phyloP scores from a whole-genome alignment of 352 stramenopile genomes.

The Plasmopara muralis region DNA sequence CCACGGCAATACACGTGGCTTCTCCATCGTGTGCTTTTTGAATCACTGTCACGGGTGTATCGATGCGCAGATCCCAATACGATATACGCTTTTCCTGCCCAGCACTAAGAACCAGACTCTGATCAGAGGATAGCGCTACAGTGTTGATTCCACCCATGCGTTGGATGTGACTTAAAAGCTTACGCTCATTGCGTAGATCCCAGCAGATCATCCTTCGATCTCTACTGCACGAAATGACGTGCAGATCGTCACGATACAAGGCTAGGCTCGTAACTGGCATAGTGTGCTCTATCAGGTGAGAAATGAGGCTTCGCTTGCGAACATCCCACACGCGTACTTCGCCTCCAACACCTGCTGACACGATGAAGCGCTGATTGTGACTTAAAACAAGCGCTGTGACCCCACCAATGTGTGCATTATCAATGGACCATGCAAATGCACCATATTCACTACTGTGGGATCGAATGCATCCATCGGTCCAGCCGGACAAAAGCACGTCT shows the following conservation, averaged over 20 bases:
- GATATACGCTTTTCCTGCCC: slow-evolving; percentile 91
- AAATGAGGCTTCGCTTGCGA: slow-evolving; percentile 84
- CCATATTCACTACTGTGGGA: slow-evolving; percentile 83
- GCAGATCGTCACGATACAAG: slow-evolving; percentile 87
- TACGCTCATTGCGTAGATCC: slow-evolving; percentile 85
- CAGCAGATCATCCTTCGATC: slow-evolving; percentile 90
- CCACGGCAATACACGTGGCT: slow-evolving; percentile 85
- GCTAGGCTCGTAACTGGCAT: slow-evolving; percentile 77
- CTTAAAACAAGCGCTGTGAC: slow-evolving; percentile 87
- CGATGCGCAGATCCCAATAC: slow-evolving; percentile 88
- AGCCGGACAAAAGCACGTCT: slow-evolving; percentile 85
- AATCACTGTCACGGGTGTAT: slow-evolving; percentile 73
- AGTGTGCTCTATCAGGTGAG: slow-evolving; percentile 90
- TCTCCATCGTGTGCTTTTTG: slow-evolving; percentile 77
- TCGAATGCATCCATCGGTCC: slow-evolving; percentile 85
- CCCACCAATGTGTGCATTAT: slow-evolving; percentile 84
- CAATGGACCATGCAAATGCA: slow-evolving; percentile 82
- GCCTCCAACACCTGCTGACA: slow-evolving; percentile 72
- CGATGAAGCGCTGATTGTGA: slow-evolving; percentile 87
- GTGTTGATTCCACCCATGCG: slow-evolving; percentile 92
- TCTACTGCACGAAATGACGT: slow-evolving; percentile 83
- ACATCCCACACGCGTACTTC: slow-evolving; percentile 93
- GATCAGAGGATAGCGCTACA: slow-evolving; percentile 79
- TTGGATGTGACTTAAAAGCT: slow-evolving; percentile 85
- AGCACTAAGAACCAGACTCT: slow-evolving; percentile 86